A percentile compares a stretch with the other conserved stretches of the same genome.
phyloP scores from a whole-genome alignment of 2,329 filamentous ascomycete species.

The Diplodia sapinea region DNA sequence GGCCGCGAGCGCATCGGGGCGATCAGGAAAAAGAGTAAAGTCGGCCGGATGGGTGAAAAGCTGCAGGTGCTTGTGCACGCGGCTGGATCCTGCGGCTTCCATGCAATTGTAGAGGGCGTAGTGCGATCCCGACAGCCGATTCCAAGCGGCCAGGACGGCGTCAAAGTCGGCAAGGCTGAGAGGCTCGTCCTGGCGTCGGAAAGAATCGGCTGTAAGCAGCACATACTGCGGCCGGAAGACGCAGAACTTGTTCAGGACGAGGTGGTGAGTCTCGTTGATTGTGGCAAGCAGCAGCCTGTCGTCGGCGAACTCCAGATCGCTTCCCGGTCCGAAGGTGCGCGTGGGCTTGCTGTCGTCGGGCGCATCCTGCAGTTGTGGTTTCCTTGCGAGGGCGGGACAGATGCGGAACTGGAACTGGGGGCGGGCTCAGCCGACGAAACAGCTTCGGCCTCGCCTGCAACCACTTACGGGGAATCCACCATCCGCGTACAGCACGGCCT shows the following conservation, averaged over 20 bases:
- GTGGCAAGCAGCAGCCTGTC: conserved; percentile 51
- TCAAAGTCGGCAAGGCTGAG: conserved; percentile 50
- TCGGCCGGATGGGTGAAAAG: conserved; percentile 45
- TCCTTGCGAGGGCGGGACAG: conserved; percentile 40
- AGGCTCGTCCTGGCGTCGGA: conserved; percentile 54
- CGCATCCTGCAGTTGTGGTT: conserved; percentile 41
- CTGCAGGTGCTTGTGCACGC: conserved; percentile 59
- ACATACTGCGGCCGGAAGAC: conserved; percentile 57
- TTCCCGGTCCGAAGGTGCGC: conserved; percentile 42
- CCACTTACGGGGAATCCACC: neutral
- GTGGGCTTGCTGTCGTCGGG: conserved; percentile 34
- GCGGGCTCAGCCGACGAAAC: neutral
- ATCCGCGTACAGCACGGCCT: neutral
- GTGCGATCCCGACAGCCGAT: neutral
- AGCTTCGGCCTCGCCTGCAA: neutral
- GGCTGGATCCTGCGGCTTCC: conserved; percentile 52
- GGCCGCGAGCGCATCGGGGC: conserved; percentile 34
- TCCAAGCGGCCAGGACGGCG: conserved; percentile 45
- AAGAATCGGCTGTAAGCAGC: conserved; percentile 56
- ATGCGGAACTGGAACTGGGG: conserved; percentile 44
- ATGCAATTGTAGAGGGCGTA: conserved; percentile 58
- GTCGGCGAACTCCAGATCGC: conserved; percentile 53
- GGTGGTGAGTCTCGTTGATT: conserved; percentile 52
- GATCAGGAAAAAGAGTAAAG: conserved; percentile 37
- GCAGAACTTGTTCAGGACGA: conserved; percentile 58